Base-by-base conservation (phyloP, 805 yeast species). In the Aciculoconidium aculeatum region DNA sequence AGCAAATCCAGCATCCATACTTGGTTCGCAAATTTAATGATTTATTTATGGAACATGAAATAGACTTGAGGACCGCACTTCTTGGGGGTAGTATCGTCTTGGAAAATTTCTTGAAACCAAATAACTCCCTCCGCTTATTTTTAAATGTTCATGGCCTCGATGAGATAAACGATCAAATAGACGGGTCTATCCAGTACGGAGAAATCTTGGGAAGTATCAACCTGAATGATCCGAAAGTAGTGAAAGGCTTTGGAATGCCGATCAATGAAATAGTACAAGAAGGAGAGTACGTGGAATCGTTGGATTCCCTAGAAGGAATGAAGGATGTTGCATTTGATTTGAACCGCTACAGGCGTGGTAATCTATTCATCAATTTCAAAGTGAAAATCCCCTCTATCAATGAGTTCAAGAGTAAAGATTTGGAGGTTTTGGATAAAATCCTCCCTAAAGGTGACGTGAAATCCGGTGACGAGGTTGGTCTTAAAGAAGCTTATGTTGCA, bases 231-330 rank as follows among this genome's bases (percentile, higher is more conserved):
- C 55, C 74, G 9, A 75, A 74, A 39, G 48, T 67, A 11, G 56
- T 73, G 3, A 58, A 59, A 32, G 71, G 70, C 1, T 49, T 58
- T 27, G 88, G 88, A 5, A 78, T 79, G 85, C 87, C 88, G 9
- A 60, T 67, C 19, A 42, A 40, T 16, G 44, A 43, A 13, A 34
- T 39, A 3, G 32, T 41, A n/a, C 35, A 26, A 3, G 47, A 51
- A 19, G 61, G 60, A 3, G 40, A 42, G 15, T 51, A 42, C 28
- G 41, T 35, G 25, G 61, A 62, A 23, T 45, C 42, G 3, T 27
- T 37, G 7, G 37, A 34, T 4, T 39, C 41, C 6, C 30, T 35
- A 0, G 35, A 44, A 9, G 41, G 40, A n/a, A 25, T 27, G 15
- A 30, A 31, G 7, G 51, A 47, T 6, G 36, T 38, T 5, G 34